Evolutionary conservation across 441 rosid genomes (phyloP), one percentile per base, ranked within the genome.

Genomic region (Euphorbia celastroides): DNA sequence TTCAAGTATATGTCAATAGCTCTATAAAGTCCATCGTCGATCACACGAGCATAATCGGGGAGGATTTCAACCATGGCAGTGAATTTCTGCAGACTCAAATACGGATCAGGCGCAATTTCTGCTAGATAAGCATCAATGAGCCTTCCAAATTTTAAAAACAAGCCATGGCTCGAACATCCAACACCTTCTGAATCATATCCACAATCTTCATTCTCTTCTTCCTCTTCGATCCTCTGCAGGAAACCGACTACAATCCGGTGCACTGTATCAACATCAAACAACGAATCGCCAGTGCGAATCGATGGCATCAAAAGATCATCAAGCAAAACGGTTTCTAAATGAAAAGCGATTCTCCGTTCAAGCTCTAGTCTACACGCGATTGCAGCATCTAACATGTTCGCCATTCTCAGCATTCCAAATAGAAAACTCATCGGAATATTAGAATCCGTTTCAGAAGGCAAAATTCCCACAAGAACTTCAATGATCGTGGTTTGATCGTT

Each of bases 241-340:
- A 88, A 90, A 65, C 75, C 82, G 50, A 80, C 74, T 2, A 93
- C 74, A 74, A 90, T 84, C 54, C 92, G 70, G 26, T 90, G 90
- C 62, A 88, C 85, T 22, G 92, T 82, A 61, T 93, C 96, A 5
- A 88, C 83, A 65, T 93, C 94, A 7, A 90, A 93, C 62, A 90
- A 61, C 5, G 96, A 82, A 65, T 84, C 96, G 10, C 88, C 92
- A 5, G 75, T 70, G 22, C 78, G 79, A 26, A 86, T 75, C 51
- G 89, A 90, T 14, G 96, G 97, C 61, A 93, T 93, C 30, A 93
- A 88, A 75, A 93, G 79, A 75, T 93, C 96, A 67, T 90, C 94
- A 2, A 93, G 87, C 0, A 68, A 77, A 34, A 75, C 96, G 74
- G 69, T 80, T 63, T 93, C 97, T 41, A 93, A 72, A 72, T 82